These are phyloP conservation scores for Achaetomium macrosporum DNA, from an alignment of 2,329 filamentous ascomycete species.

Conservation along the genomic window DNA sequence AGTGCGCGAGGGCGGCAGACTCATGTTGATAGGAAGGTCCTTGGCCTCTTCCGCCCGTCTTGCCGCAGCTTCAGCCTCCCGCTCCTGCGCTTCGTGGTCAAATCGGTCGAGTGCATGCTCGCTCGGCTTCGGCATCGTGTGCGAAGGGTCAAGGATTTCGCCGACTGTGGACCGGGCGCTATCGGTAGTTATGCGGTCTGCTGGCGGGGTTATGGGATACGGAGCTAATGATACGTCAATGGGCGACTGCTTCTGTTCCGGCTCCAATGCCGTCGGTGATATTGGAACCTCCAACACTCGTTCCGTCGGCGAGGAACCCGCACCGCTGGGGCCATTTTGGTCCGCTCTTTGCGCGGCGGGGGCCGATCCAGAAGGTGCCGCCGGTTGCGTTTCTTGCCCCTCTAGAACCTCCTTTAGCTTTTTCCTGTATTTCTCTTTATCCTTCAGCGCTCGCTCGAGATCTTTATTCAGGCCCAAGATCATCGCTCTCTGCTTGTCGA, in stretches of 20 bases:
- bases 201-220: slow-evolving; percentile 60
- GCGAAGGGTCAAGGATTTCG: slow-evolving; percentile 50
- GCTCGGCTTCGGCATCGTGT: slow-evolving; percentile 54
- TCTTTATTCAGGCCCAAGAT: slow-evolving; percentile 93
- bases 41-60: slow-evolving; percentile 41
- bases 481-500: slow-evolving; percentile 94
- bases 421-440: slow-evolving; percentile 89
- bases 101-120: slow-evolving; percentile 54
- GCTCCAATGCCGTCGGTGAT: slow-evolving; percentile 44
- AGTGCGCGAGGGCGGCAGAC: slow-evolving; percentile 51
- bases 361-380: slow-evolving; percentile 19
- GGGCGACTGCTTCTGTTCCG: slow-evolving; percentile 51
- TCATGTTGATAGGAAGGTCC: slow-evolving; percentile 46
- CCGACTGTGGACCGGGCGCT: slow-evolving; percentile 40
- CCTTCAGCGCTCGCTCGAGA: slow-evolving; percentile 81
- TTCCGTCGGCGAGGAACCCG: slow-evolving; percentile 27
- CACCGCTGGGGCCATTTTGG: slow-evolving; percentile 18
- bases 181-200: slow-evolving; percentile 38
- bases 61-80: slow-evolving; percentile 39
- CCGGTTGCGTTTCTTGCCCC: slow-evolving; percentile 30
- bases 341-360: slow-evolving; percentile 9
- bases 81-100: slow-evolving; percentile 50
- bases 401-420: slow-evolving; percentile 73
- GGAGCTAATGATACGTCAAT: slow-evolving; percentile 54
- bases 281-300: slow-evolving; percentile 35